phyloP scores from a whole-genome alignment of 2,329 filamentous ascomycete species.

The Exophiala dermatitidis region DNA sequence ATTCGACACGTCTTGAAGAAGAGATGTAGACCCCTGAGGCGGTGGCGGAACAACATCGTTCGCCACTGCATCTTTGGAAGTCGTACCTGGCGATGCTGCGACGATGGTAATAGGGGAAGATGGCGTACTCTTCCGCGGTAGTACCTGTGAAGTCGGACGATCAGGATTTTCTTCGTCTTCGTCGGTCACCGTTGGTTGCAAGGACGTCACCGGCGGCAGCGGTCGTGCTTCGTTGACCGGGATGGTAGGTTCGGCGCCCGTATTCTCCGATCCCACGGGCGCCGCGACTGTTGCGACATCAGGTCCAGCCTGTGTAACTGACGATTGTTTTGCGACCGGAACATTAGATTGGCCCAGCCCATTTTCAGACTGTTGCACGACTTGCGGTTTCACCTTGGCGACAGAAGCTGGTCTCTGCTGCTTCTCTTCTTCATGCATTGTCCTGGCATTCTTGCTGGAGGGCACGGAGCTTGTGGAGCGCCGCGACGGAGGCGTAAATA shows the following conservation, averaged over 20 bases:
- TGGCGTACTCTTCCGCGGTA: neutral
- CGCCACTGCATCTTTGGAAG: neutral
- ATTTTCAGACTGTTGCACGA: neutral
- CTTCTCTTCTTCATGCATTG: conserved; percentile 2
- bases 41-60: neutral
- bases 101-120: neutral
- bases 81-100: neutral
- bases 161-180: conserved; percentile 12
- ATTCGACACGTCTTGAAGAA: neutral
- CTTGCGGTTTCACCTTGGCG: conserved; percentile 6
- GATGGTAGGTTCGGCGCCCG: neutral
- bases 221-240: neutral
- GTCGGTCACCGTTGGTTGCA: conserved; percentile 23
- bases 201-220: conserved; percentile 7
- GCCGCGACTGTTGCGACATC: neutral
- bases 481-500: conserved; percentile 1
- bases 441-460: conserved; percentile 2
- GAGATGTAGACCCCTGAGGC: neutral
- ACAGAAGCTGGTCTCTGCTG: neutral
- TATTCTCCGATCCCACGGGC: neutral
- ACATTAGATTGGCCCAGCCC: neutral
- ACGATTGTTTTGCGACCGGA: neutral
- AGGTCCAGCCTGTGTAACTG: neutral
- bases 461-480: conserved; percentile 5
- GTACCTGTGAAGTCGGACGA: neutral